phyloP scores from a whole-genome alignment of 768 basidiomycete genomes.

The Auriscalpium vulgare region DNA sequence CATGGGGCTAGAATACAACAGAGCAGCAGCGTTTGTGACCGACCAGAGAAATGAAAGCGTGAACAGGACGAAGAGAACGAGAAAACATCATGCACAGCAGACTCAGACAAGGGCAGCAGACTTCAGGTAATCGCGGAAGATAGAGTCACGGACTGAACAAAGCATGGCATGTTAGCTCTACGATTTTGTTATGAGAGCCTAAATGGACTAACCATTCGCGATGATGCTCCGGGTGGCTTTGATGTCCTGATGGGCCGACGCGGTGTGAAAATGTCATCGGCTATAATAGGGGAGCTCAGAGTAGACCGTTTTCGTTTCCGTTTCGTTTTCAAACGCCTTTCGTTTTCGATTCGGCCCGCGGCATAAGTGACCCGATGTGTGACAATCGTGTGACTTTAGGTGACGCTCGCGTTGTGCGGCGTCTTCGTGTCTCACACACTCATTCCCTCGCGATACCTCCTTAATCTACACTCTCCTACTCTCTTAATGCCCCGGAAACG shows the following conservation, averaged over 20 bases:
- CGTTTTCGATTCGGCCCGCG: no score
- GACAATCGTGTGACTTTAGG: no score
- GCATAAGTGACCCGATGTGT: no score
- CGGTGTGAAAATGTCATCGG: not conserved
- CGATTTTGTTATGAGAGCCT: not conserved
- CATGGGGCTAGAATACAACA: conserved; percentile 1
- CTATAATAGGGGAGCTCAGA: no score
- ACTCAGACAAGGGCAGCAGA: conserved; percentile 28
- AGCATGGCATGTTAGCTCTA: not conserved
- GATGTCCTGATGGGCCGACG: conserved; percentile 48
- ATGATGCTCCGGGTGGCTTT: conserved; percentile 81
- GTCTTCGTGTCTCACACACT: no score
- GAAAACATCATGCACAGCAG: not conserved
- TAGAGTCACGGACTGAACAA: conserved; percentile 25
- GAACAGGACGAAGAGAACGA: no score
- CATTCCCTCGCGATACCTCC: no score
- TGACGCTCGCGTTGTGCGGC: no score
- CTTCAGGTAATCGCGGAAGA: conserved; percentile 30
- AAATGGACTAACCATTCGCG: conserved; percentile 49
- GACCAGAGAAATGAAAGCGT: not conserved
- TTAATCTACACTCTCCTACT: no score
- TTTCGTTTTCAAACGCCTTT: no score
- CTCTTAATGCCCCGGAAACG: no score
- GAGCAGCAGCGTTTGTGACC: not conserved
- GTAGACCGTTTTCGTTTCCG: no score